Evolutionary conservation across 371 early-diverging fungal genomes (phyloP).

Genomic region (Rhizopus sp.): DNA sequence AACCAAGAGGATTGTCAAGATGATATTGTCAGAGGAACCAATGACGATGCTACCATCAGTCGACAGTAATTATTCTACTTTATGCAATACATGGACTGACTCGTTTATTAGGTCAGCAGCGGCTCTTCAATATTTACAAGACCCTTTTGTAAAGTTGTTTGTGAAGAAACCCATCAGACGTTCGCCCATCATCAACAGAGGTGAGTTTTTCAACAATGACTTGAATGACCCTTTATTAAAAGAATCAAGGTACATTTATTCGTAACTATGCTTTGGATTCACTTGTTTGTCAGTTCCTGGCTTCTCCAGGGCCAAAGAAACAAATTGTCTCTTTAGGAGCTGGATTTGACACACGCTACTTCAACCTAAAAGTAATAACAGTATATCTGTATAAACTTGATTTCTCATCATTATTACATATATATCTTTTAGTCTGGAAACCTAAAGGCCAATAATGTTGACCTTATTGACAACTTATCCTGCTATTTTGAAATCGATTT

Average conservation of each 20-base stretch:
- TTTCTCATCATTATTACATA: neutral
- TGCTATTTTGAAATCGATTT: conserved; percentile 93
- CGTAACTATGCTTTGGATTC: conserved; percentile 70
- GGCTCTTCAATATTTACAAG: conserved; percentile 74
- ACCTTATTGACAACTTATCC: conserved; percentile 1
- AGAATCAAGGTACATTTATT: conserved; percentile 65
- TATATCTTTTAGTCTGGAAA: conserved; percentile 11
- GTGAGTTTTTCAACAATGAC: conserved; percentile 30
- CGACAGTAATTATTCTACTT: conserved; percentile 56
- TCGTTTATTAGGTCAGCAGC: conserved; percentile 75
- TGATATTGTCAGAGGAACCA: conserved; percentile 78
- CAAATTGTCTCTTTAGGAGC: conserved; percentile 92
- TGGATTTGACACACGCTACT: conserved; percentile 93
- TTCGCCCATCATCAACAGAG: conserved; percentile 94
- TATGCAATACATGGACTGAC: neutral
- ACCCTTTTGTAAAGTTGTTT: conserved; percentile 79
- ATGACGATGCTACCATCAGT: conserved; percentile 86
- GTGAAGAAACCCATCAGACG: conserved; percentile 65
- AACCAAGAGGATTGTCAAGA: conserved; percentile 26
- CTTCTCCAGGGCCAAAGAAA: conserved; percentile 19
- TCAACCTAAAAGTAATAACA: conserved; percentile 64
- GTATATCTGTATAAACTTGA: neutral
- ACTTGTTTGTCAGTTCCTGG: conserved; percentile 65
- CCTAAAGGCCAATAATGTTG: conserved; percentile 6
- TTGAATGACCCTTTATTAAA: neutral